Conservation (phyloP, 1,139 yeast genomes). For the Geotrichum candidum region DNA sequence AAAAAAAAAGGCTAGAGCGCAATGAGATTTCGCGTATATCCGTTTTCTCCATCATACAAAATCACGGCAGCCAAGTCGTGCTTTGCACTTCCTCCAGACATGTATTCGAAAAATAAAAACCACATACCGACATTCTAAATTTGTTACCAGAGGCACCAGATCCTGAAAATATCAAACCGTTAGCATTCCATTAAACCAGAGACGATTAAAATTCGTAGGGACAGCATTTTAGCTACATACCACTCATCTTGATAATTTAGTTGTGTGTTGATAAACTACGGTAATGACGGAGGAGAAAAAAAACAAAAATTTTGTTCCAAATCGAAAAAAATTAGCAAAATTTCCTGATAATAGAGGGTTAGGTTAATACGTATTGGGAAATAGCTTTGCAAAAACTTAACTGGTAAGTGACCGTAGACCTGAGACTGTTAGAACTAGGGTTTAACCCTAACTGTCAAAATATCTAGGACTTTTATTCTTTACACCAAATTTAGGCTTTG, state of each 20-base stretch:
- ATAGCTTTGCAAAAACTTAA: not conserved
- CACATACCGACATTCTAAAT: conserved; percentile 97
- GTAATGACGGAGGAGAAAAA: conserved; percentile 6
- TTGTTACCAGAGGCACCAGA: conserved; percentile 97
- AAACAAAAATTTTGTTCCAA: not conserved
- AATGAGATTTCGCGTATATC: not conserved
- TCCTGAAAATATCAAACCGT: conserved; percentile 13
- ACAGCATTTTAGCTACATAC: conserved; percentile 8
- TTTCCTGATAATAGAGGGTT: not conserved
- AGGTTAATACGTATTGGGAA: conserved; percentile 10
- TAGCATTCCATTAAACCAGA: conserved; percentile 8
- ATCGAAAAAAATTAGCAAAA: not conserved
- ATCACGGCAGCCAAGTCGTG: conserved; percentile 8
- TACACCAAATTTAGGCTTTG: not conserved
- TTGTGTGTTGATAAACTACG: conserved; percentile 10
- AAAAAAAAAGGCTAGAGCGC: not conserved
- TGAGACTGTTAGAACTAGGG: not conserved
- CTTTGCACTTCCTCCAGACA: not conserved
- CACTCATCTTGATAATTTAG: conserved; percentile 12
- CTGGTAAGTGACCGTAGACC: not conserved
- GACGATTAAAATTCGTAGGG: not conserved
- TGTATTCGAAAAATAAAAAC: not conserved
- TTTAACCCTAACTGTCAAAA: not conserved
- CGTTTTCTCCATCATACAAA: not conserved
- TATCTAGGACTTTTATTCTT: not conserved